phyloP scores from a whole-genome alignment of 192 early-diverging fungal genomes.

The Rhizoclosmatium globosum region DNA sequence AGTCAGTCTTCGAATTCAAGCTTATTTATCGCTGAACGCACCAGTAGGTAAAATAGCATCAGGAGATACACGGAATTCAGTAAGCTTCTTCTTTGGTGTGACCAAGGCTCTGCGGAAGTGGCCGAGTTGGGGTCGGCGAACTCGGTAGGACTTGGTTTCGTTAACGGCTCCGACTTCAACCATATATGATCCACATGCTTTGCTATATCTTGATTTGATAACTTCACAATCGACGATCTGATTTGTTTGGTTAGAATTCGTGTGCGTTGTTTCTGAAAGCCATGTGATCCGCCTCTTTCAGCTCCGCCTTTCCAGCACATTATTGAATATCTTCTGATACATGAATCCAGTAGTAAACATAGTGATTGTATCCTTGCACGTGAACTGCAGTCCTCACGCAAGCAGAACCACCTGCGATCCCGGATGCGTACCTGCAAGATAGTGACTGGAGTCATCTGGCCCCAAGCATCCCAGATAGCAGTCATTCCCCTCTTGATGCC shows the following conservation, averaged over 20 bases:
- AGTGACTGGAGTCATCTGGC: slow-evolving; percentile 88
- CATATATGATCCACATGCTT: slow-evolving; percentile 46
- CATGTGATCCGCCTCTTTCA: too few relatives aligned
- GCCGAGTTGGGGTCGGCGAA: slow-evolving; percentile 74
- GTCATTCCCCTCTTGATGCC: slow-evolving; percentile 96
- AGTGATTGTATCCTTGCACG: too few relatives aligned
- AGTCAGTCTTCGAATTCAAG: neutral
- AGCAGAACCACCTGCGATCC: too few relatives aligned
- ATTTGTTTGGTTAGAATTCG: too few relatives aligned
- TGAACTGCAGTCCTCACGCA: too few relatives aligned
- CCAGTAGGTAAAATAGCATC: slow-evolving; percentile 88
- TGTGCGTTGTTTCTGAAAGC: too few relatives aligned
- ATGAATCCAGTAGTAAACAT: too few relatives aligned
- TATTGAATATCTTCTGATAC: too few relatives aligned
- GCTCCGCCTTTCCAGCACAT: too few relatives aligned
- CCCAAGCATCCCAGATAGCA: slow-evolving; percentile 93
- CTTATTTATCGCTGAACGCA: neutral
- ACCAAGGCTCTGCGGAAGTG: slow-evolving; percentile 79
- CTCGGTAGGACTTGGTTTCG: slow-evolving; percentile 52
- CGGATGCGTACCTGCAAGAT: slow-evolving; percentile 75
- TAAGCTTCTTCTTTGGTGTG: slow-evolving; percentile 78
- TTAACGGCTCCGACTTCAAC: slow-evolving; percentile 58
- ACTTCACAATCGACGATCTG: slow-evolving; percentile 58
- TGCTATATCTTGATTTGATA: slow-evolving; percentile 48
- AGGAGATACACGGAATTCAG: slow-evolving; percentile 83